Conservation (phyloP, 768 basidiomycete genomes). For the Fomitopsis pulvina region DNA sequence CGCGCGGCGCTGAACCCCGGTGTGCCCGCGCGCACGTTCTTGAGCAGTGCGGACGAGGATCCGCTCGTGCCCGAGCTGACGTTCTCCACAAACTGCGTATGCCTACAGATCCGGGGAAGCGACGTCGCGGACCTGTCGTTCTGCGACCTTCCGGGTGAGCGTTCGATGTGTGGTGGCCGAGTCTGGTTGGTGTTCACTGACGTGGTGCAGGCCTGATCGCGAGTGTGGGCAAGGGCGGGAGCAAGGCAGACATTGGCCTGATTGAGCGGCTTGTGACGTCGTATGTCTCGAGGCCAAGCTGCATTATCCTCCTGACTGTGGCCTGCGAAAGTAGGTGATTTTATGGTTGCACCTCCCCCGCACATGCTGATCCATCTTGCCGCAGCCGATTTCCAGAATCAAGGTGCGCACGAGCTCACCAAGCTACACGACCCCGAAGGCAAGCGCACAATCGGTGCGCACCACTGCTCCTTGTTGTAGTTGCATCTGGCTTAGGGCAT, state of each 20-base stretch:
- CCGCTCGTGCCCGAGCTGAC: constrained; percentile 13
- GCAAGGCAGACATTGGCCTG: constrained; percentile 50
- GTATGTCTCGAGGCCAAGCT: constrained; percentile 57
- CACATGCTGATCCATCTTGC: background rate
- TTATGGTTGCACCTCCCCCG: background rate
- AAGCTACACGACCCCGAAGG: constrained; percentile 56
- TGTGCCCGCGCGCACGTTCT: constrained; percentile 26
- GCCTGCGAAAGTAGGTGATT: constrained; percentile 54
- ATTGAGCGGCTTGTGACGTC: constrained; percentile 50
- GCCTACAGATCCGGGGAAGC: constrained; percentile 29
- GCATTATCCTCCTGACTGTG: constrained; percentile 52
- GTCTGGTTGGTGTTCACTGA: background rate
- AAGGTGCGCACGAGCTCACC: constrained; percentile 64
- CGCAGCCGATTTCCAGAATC: constrained; percentile 75
- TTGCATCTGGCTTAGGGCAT: background rate
- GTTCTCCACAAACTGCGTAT: constrained; percentile 32
- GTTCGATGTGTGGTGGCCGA: background rate
- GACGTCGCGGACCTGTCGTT: constrained; percentile 36
- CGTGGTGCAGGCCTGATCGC: constrained; percentile 46
- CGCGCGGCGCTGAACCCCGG: constrained; percentile 58
- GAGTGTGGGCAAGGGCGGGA: constrained; percentile 29
- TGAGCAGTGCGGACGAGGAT: constrained; percentile 31
- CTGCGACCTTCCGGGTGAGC: constrained; percentile 32
- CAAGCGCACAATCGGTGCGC: constrained; percentile 61
- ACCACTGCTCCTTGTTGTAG: background rate